phyloP scores from a whole-genome alignment of 2,329 filamentous ascomycete species.

The Penicillium sp. region DNA sequence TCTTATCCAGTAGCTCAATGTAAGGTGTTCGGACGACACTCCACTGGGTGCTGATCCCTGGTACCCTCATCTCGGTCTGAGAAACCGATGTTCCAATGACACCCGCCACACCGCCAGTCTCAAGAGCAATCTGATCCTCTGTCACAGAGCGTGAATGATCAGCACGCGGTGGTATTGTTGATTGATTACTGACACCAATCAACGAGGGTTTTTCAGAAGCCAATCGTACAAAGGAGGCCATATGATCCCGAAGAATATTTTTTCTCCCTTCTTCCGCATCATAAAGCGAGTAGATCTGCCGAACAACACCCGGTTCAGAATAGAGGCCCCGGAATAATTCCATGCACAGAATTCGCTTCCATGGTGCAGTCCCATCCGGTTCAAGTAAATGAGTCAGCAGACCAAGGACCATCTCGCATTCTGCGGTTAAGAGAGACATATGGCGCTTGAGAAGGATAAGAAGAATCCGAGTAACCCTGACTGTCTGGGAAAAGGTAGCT shows the following conservation, averaged over 20 bases:
- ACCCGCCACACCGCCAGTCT: conserved; percentile 82
- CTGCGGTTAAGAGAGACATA: conserved; percentile 69
- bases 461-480: conserved; percentile 79
- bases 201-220: conserved; percentile 86
- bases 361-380: conserved; percentile 72
- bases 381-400: conserved; percentile 85
- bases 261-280: conserved; percentile 73
- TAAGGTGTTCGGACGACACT: conserved; percentile 83
- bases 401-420: conserved; percentile 80
- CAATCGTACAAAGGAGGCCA: conserved; percentile 85
- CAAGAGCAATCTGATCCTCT: conserved; percentile 82
- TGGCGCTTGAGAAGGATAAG: conserved; percentile 80
- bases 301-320: conserved; percentile 72
- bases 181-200: conserved; percentile 87
- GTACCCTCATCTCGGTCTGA: conserved; percentile 64
- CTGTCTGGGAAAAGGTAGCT: conserved; percentile 76
- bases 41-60: conserved; percentile 87
- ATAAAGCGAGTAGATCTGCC: conserved; percentile 78
- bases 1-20: conserved; percentile 92
- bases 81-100: conserved; percentile 76
- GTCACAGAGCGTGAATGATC: conserved; percentile 58
- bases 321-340: conserved; percentile 88
- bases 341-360: conserved; percentile 89
- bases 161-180: conserved; percentile 71
- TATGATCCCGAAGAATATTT: conserved; percentile 75